Evolutionary conservation across 1,284 basidiomycete genomes (phyloP).

Genomic region (Rhodotorula sp.): DNA sequence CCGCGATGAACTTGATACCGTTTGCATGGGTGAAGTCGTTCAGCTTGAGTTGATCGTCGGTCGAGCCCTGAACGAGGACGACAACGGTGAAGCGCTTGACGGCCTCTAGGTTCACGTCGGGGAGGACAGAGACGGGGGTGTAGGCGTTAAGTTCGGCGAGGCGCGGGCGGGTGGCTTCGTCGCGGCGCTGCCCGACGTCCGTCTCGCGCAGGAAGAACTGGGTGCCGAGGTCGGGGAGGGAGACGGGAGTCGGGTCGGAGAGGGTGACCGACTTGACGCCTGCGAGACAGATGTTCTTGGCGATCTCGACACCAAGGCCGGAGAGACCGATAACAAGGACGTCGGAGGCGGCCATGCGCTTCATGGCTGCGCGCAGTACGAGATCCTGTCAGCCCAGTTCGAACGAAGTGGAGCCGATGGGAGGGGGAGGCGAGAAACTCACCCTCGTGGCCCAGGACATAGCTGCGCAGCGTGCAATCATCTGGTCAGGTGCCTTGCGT

Average conservation of each 20-base stretch:
- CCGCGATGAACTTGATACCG: conserved; percentile 86
- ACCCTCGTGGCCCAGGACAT: conserved; percentile 96
- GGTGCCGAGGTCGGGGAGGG: conserved; percentile 84
- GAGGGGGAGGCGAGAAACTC: conserved; percentile 29
- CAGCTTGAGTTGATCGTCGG: conserved; percentile 85
- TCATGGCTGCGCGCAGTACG: conserved; percentile 69
- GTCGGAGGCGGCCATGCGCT: conserved; percentile 96
- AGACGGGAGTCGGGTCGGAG: conserved; percentile 87
- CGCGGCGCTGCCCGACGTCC: conserved; percentile 85
- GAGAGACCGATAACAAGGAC: conserved; percentile 91
- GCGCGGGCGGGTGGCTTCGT: conserved; percentile 80
- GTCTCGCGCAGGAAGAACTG: conserved; percentile 92
- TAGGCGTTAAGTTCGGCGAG: conserved; percentile 95
- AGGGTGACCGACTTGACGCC: conserved; percentile 98
- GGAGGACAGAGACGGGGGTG: conserved; percentile 82
- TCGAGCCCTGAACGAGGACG: conserved; percentile 76
- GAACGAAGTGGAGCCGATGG: not conserved
- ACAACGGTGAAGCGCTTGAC: conserved; percentile 75
- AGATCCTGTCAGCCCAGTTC: not conserved
- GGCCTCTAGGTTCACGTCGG: conserved; percentile 71
- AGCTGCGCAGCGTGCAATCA: conserved; percentile 56
- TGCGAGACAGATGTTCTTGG: conserved; percentile 92
- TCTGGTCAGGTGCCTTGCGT: not conserved
- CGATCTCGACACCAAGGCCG: conserved; percentile 95
- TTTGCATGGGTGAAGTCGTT: conserved; percentile 89